Conservation (phyloP, 2,329 filamentous ascomycete species). For the Fusarium sulawesiense region DNA sequence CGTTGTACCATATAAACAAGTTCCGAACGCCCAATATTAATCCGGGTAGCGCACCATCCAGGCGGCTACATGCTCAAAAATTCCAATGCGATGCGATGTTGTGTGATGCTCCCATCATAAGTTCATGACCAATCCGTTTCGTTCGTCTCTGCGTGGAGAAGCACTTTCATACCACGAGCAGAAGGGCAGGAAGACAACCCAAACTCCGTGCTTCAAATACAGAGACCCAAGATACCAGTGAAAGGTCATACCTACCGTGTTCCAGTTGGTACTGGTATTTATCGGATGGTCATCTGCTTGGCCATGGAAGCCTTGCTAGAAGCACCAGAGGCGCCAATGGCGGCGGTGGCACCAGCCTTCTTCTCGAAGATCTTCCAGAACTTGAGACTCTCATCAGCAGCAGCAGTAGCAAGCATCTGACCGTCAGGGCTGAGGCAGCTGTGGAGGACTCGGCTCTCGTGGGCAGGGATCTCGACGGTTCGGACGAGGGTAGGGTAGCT, state of each 20-base stretch:
- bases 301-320: slow-evolving; percentile 85
- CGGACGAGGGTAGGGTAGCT: slow-evolving; percentile 97
- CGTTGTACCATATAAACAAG: slow-evolving; percentile 4
- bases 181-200: slow-evolving; percentile 56
- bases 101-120: slow-evolving; percentile 33
- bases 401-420: slow-evolving; percentile 96
- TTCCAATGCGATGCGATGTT: slow-evolving; percentile 7
- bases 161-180: slow-evolving; percentile 63
- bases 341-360: slow-evolving; percentile 81
- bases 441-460: slow-evolving; percentile 96
- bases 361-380: slow-evolving; percentile 99
- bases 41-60: slow-evolving; percentile 14
- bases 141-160: slow-evolving; percentile 57
- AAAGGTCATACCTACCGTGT: slow-evolving; percentile 61
- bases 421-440: slow-evolving; percentile 97
- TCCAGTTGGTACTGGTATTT: slow-evolving; percentile 52
- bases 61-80: slow-evolving; percentile 17
- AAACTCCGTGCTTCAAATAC: slow-evolving; percentile 66
- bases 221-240: slow-evolving; percentile 57
- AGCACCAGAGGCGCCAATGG: slow-evolving; percentile 72
- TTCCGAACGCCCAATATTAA: slow-evolving; percentile 27
- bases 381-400: slow-evolving; percentile 96
- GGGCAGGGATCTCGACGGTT: slow-evolving; percentile 96
- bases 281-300: slow-evolving; percentile 96
- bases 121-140: slow-evolving; percentile 49